Conservation (phyloP, 768 basidiomycete genomes). For the Cytidiella melzeri region DNA sequence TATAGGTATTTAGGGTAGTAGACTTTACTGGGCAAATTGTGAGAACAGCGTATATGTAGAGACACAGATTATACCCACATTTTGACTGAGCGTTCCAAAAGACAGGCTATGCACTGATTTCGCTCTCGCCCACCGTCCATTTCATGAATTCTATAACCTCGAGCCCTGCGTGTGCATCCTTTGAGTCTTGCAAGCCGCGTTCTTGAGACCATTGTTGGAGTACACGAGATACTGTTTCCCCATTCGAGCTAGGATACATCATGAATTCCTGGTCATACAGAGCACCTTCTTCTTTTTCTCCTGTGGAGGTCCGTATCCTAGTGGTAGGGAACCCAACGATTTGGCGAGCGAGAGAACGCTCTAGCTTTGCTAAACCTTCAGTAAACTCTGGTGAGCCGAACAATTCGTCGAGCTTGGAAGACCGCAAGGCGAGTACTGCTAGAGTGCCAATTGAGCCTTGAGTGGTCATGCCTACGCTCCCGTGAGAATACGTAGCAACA, state of each 20-base stretch:
- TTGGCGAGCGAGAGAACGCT: slow-evolving; percentile 77
- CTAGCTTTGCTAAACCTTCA: slow-evolving; percentile 54
- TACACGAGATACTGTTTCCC: slow-evolving; percentile 28
- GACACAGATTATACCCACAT: not conserved
- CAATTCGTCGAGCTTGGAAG: slow-evolving; percentile 38
- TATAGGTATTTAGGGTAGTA: not conserved
- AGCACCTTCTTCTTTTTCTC: slow-evolving; percentile 38
- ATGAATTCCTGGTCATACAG: slow-evolving; percentile 72
- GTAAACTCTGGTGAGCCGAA: slow-evolving; percentile 44
- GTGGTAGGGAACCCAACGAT: slow-evolving; percentile 76
- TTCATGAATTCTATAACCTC: slow-evolving; percentile 50
- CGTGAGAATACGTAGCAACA: slow-evolving; percentile 57
- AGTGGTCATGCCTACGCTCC: slow-evolving; percentile 28
- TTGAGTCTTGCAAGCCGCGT: slow-evolving; percentile 35
- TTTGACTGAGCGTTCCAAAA: not conserved
- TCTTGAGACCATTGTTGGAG: slow-evolving; percentile 50
- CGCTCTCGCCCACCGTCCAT: slow-evolving; percentile 62
- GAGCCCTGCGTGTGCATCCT: slow-evolving; percentile 31
- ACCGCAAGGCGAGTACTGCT: slow-evolving; percentile 47
- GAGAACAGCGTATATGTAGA: not conserved
- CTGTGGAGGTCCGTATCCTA: slow-evolving; percentile 32
- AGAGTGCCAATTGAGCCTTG: slow-evolving; percentile 60
- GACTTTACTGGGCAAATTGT: not conserved
- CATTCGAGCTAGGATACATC: slow-evolving; percentile 59
- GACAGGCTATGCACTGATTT: slow-evolving; percentile 13